Evolutionary conservation across 768 basidiomycete species (phyloP).

Genomic region (Termitomyces heimii): DNA sequence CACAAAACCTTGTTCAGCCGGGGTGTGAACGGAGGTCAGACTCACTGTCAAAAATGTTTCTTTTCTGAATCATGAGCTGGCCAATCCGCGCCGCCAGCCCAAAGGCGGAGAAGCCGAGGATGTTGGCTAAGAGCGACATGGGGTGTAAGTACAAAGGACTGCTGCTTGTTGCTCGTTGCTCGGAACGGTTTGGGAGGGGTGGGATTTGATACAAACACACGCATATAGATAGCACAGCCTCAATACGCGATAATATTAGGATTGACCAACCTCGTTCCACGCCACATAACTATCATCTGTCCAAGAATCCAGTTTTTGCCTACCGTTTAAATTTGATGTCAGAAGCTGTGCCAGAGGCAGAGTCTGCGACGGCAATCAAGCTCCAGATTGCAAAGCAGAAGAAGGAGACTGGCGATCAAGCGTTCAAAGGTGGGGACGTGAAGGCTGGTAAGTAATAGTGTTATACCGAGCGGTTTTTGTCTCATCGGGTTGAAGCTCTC

Average conservation of each 20-base stretch:
- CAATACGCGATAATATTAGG: constrained; percentile 18
- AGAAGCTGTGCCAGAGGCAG: constrained; percentile 14
- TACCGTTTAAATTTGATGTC: constrained; percentile 17
- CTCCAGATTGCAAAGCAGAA: constrained; percentile 56
- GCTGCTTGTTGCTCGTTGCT: constrained; percentile 1
- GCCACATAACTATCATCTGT: constrained; percentile 8
- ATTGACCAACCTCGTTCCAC: constrained; percentile 1
- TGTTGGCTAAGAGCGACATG: constrained; percentile 64
- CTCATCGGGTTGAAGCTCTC: constrained; percentile 44
- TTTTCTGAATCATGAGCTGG: constrained; percentile 81
- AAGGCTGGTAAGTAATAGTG: constrained; percentile 43
- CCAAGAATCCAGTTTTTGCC: constrained; percentile 2
- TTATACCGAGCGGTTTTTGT: neutral
- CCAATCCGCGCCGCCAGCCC: constrained; percentile 47
- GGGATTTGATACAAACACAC: constrained; percentile 19
- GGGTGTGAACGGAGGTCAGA: constrained; percentile 16
- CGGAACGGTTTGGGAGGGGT: constrained; percentile 10
- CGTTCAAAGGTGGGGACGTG: constrained; percentile 61
- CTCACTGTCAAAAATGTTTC: constrained; percentile 78
- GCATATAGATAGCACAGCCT: constrained; percentile 31
- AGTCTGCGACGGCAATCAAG: constrained; percentile 37
- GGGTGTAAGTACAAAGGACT: neutral
- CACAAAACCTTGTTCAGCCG: neutral
- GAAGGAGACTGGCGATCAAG: constrained; percentile 62
- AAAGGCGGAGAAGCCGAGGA: constrained; percentile 19